Evolutionary conservation across 2,329 filamentous ascomycete genomes (phyloP), one percentile per base, ranked within the genome.

Genomic region (Colletotrichum neosansevieriae): DNA sequence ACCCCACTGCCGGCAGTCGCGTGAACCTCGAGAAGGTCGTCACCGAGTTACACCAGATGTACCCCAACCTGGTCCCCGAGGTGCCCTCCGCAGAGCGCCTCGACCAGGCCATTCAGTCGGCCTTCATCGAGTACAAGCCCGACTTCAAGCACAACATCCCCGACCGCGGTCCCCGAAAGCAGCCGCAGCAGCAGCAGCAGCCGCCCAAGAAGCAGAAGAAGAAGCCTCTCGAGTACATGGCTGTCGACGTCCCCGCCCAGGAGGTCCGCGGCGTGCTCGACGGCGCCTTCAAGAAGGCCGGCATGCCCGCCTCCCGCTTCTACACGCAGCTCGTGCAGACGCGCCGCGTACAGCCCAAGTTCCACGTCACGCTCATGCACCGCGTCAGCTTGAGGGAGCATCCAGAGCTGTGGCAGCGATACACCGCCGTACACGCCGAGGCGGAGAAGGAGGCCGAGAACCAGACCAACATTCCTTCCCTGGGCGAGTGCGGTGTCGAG

Each of bases 311-410:
- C 36, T 82, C 88, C n/a, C 84, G 82, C 21, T 90, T 97, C 75
- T 99, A 92, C 82, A 88, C 86, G 73, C 88, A 93, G 65, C 86
- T 99, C 38, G 88, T 92, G 77, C 86, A 91, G 72, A 86, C 85
- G 2, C 86, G 91, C 19, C 92, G 96, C 62, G 81, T 98, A 6
- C 95, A 98, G 79, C 76, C 86, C n/a, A 86, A 90, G 45, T 99
- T 98, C 78, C 96, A 99, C 77, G 93, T 99, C 66, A 99, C 96
- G 0, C 86, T 99, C 44, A 94, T 98, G 78, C 96, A 99, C 79
- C 90, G 91, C 53, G 89, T 91, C 11, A 83, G 82, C 3, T 82
- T 88, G 10, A 83, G 84, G 45, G 80, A 90, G 34, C 79, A 90
- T 71, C 86, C 90, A 0, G 87, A 91, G 9, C 83, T 95, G 61